Evolutionary conservation across 2,329 filamentous ascomycete species (phyloP).

Genomic region (Aspergillus sp.): DNA sequence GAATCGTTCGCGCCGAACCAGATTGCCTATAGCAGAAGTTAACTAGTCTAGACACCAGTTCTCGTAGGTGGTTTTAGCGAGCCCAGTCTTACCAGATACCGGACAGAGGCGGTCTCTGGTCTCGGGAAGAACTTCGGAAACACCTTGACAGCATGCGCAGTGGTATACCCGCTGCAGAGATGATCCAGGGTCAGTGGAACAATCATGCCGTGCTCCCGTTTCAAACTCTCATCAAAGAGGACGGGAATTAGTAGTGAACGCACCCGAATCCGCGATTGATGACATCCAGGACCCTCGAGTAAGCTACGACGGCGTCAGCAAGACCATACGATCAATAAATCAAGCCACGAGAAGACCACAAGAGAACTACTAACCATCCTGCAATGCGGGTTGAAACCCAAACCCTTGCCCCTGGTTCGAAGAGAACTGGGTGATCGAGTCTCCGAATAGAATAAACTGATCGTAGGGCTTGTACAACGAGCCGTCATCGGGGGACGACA

Average conservation of each 20-base stretch:
- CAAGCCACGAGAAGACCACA: background rate
- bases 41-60: background rate
- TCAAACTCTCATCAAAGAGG: background rate
- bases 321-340: background rate
- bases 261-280: slow-evolving; percentile 80
- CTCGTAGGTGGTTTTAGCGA: background rate
- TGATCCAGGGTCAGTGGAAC: background rate
- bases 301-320: slow-evolving; percentile 52
- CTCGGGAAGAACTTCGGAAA: slow-evolving; percentile 70
- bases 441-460: slow-evolving; percentile 82
- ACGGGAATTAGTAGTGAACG: slow-evolving; percentile 5
- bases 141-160: slow-evolving; percentile 68
- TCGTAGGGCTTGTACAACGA: slow-evolving; percentile 53
- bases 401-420: slow-evolving; percentile 65
- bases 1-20: slow-evolving; percentile 93
- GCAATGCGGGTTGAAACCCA: slow-evolving; percentile 70
- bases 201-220: background rate
- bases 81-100: slow-evolving; percentile 41
- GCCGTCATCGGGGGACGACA: slow-evolving; percentile 7
- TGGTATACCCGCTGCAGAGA: slow-evolving; percentile 70
- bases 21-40: slow-evolving; percentile 56
- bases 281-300: slow-evolving; percentile 76
- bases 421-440: slow-evolving; percentile 77
- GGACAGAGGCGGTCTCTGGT: slow-evolving; percentile 52
- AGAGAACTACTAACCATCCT: slow-evolving; percentile 57